These are phyloP conservation scores for Euphorbia schlechtendalii DNA, from an alignment of 441 rosid genomes.

Conservation along the genomic window DNA sequence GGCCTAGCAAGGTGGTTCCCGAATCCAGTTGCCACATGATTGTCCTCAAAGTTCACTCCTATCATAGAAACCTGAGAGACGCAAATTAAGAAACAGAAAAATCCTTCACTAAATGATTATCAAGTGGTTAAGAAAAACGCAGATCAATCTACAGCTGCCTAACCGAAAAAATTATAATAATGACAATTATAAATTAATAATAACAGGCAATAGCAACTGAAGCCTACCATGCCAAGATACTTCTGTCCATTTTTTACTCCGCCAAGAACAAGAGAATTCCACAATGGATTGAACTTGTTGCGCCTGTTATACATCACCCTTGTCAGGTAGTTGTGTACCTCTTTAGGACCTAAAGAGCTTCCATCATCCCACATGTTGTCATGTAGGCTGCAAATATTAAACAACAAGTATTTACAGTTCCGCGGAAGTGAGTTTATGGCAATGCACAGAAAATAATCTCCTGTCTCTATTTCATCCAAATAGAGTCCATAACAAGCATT, in stretches of 20 bases:
- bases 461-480: not conserved
- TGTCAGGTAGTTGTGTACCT: slow-evolving; percentile 91
- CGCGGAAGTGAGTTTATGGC: too few species aligned
- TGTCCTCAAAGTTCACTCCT: slow-evolving; percentile 86
- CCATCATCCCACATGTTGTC: slow-evolving; percentile 99
- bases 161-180: too few species aligned
- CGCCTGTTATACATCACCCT: slow-evolving; percentile 95
- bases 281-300: slow-evolving; percentile 88
- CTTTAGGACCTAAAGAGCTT: too few species aligned
- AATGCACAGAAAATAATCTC: not conserved
- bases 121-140: not conserved
- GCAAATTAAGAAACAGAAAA: slow-evolving; percentile 6
- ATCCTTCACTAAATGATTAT: not conserved
- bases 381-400: slow-evolving; percentile 50
- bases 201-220: not conserved
- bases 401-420: slow-evolving; percentile 14
- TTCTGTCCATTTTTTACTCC: slow-evolving; percentile 92
- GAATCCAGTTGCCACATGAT: slow-evolving; percentile 94
- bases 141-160: slow-evolving; percentile 8
- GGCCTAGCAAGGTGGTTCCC: slow-evolving; percentile 97
- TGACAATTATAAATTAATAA: too few species aligned
- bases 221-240: slow-evolving; percentile 83
- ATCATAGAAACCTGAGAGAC: slow-evolving; percentile 70
- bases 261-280: slow-evolving; percentile 97
- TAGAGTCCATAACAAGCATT: not conserved